Base-by-base conservation (phyloP, 1,284 basidiomycete genomes). In the Leccinum pachyderme region DNA sequence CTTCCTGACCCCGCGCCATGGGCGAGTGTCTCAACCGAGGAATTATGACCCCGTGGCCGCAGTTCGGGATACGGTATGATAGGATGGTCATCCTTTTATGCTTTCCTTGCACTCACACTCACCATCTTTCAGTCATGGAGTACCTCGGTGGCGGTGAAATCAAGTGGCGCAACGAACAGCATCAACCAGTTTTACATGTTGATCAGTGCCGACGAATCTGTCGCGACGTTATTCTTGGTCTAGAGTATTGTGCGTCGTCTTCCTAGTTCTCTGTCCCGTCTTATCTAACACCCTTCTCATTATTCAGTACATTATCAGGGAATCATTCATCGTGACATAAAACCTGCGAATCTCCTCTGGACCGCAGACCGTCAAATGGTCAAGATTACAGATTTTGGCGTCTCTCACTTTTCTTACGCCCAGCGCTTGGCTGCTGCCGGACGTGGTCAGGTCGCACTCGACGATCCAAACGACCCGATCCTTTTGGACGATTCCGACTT, bases 271-370 rank as follows among this genome's bases (percentile, higher is more conserved):
- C 4, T 12, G 12, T 55, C 47, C 56, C 24, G 57, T 48, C 49
- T 18, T 52, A 12, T 31, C 27, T 31, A 9, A 47, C 18, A 13
- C 28, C 56, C 55, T 59, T 49, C 50, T 11, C 7, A 41, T 54
- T 41, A 3, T 53, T 31, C 57, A 95, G 93, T 99, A 6, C 96
- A 99, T 71, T 86, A 91, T 66, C 93, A 98, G 69, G 96, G 96
- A 35, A 98, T 99, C 72, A 98, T 99, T 51, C 97, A 99, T 74
- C 92, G 97, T 55, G 97, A 99, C 73, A 98, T 99, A 78, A 99
- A 99, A 73, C 97, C 97, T 11, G 94, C 93, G 56, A 99, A 99
- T 71, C 84, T 99, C 33, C 82, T 99, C 15, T 94, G 91, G 85
- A 90, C 91, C 15, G 80, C 81, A 33, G 88, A 94, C 73, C 84